These are phyloP conservation scores for Lathyrus sativus DNA, from an alignment of 306 rosid genomes.

Conservation along the genomic window DNA sequence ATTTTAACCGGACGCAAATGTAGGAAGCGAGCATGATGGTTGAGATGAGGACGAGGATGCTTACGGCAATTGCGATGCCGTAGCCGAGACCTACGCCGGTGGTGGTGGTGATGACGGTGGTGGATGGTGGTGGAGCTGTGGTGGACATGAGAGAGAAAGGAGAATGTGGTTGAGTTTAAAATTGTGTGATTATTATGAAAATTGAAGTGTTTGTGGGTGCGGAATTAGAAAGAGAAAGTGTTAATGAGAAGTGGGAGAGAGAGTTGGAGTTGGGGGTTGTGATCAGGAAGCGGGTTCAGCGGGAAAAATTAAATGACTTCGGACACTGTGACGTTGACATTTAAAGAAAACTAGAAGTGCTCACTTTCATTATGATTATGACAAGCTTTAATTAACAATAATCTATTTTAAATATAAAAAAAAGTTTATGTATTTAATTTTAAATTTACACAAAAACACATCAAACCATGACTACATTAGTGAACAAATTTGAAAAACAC, in stretches of 20 bases:
- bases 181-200: background rate
- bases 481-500: too few species aligned
- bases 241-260: conserved; percentile 27
- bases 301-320: conserved; percentile 53
- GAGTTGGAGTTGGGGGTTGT: conserved; percentile 41
- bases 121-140: conserved; percentile 43
- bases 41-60: conserved; percentile 72
- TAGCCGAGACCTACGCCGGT: conserved; percentile 63
- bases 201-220: background rate
- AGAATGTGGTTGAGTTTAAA: background rate
- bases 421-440: too few species aligned
- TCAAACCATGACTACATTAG: too few species aligned
- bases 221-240: background rate
- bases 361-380: background rate
- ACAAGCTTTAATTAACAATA: too few species aligned
- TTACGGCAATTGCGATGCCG: conserved; percentile 68
- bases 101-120: background rate
- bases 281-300: conserved; percentile 43
- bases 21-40: conserved; percentile 72
- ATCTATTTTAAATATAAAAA: too few species aligned
- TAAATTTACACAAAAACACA: too few species aligned
- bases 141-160: conserved; percentile 44
- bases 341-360: background rate
- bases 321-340: conserved; percentile 35
- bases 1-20: conserved; percentile 55